These are phyloP conservation scores for Trichoderma sp. DNA, from an alignment of 2,329 filamentous ascomycete genomes.

Conservation along the genomic window DNA sequence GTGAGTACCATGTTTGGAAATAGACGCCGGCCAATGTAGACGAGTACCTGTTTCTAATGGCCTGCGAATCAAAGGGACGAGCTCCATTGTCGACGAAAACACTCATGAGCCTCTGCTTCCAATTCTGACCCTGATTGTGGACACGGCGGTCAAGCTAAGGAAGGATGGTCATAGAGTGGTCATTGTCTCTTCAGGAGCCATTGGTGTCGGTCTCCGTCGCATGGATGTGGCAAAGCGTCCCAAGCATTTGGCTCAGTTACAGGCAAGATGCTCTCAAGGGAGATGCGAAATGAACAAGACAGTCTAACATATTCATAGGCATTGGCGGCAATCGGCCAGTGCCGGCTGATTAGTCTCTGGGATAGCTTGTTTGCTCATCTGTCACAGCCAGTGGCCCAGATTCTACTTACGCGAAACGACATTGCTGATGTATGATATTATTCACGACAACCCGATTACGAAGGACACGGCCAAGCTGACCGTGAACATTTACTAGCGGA, in stretches of 20 bases:
- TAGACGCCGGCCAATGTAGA: not conserved
- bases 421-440: slow-evolving; percentile 75
- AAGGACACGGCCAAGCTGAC: not conserved
- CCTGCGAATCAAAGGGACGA: slow-evolving; percentile 65
- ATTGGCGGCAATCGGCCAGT: slow-evolving; percentile 93
- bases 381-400: slow-evolving; percentile 87
- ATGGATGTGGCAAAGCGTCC: slow-evolving; percentile 87
- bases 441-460: too few species aligned
- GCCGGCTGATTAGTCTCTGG: slow-evolving; percentile 91
- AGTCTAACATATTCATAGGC: slow-evolving; percentile 48
- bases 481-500: slow-evolving; percentile 18
- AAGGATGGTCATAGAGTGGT: slow-evolving; percentile 93
- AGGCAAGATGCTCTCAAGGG: slow-evolving; percentile 46
- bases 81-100: slow-evolving; percentile 96
- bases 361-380: slow-evolving; percentile 87
- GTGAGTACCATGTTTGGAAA: slow-evolving; percentile 46
- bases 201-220: slow-evolving; percentile 84
- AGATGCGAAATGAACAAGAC: not conserved
- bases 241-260: slow-evolving; percentile 84
- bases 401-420: slow-evolving; percentile 89
- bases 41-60: not conserved
- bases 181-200: slow-evolving; percentile 94
- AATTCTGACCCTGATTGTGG: slow-evolving; percentile 86
- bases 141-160: slow-evolving; percentile 82
- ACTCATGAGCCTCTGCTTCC: slow-evolving; percentile 91